A percentile compares a stretch with the other conserved stretches of the same genome.
Evolutionary conservation across 345 rosid species (phyloP).

Genomic region (Brassica carinata): DNA sequence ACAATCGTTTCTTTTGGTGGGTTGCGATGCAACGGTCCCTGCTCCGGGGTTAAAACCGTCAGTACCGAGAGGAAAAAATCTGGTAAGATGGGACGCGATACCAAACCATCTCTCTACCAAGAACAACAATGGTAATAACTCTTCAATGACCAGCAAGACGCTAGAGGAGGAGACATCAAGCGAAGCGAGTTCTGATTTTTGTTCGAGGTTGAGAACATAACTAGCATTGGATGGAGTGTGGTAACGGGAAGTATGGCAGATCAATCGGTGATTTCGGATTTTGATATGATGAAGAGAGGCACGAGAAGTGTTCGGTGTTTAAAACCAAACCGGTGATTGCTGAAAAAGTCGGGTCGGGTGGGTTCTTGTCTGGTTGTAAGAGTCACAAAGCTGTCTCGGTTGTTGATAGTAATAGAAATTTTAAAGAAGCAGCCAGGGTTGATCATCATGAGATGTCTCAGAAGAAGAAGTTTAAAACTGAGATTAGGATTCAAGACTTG

Average conservation of each 20-base stretch:
- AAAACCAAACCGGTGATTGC: conserved; percentile 18
- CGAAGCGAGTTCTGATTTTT: conserved; percentile 75
- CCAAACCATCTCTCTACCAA: conserved; percentile 36
- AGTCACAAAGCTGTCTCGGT: conserved; percentile 64
- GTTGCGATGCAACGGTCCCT: conserved; percentile 65
- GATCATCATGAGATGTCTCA: conserved; percentile 27
- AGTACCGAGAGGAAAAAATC: conserved; percentile 44
- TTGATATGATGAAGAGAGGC: conserved; percentile 43
- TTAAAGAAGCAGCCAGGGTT: conserved; percentile 20
- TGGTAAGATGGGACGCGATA: conserved; percentile 42
- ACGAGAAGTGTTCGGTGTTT: conserved; percentile 21
- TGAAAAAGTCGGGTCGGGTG: conserved; percentile 44
- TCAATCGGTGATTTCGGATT: conserved; percentile 28
- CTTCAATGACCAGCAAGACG: conserved; percentile 36
- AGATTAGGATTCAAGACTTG: conserved; percentile 33
- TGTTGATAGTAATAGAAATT: conserved; percentile 50
- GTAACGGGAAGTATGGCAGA: conserved; percentile 84
- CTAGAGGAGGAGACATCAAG: conserved; percentile 69
- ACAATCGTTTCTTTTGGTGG: conserved; percentile 52
- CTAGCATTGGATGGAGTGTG: conserved; percentile 88
- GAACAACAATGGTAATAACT: conserved; percentile 41
- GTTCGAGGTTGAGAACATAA: conserved; percentile 80
- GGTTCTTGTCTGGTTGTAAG: conserved; percentile 65
- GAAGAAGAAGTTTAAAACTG: conserved; percentile 16
- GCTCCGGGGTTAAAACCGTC: conserved; percentile 58